Percentiles rank a stretch among this genome's conserved stretches.
These are phyloP conservation scores for Picochlorum sp. DNA, from an alignment of 139 green algal genomes.

Conservation along the genomic window DNA sequence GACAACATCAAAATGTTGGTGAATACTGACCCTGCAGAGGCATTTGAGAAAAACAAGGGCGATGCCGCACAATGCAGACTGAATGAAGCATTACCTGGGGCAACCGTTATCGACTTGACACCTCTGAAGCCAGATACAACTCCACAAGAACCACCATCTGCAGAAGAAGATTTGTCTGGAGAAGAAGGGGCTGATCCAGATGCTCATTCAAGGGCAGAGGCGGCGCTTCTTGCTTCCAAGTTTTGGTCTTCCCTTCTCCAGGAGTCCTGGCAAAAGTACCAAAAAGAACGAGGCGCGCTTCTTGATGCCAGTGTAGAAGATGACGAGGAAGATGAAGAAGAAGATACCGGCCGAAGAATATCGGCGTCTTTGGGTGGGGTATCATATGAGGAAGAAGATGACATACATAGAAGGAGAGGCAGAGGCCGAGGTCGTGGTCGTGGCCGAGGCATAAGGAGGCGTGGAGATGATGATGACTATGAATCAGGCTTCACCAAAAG, in stretches of 20 bases:
- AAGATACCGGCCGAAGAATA: not conserved
- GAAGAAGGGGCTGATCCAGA: slow-evolving; percentile 9
- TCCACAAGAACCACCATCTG: too few species aligned
- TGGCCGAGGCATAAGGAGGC: not conserved
- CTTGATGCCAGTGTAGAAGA: slow-evolving; percentile 7
- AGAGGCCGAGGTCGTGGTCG: slow-evolving; percentile 6
- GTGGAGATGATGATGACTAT: slow-evolving; percentile 19
- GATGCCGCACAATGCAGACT: not conserved
- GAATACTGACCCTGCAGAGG: slow-evolving; percentile 9
- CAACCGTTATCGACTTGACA: not conserved
- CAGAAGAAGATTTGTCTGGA: slow-evolving; percentile 24
- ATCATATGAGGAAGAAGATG: slow-evolving; percentile 22
- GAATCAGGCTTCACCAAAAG: slow-evolving; percentile 2
- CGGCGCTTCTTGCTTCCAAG: slow-evolving; percentile 11
- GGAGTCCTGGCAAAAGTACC: slow-evolving; percentile 32
- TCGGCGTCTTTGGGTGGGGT: slow-evolving; percentile 8
- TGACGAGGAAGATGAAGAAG: slow-evolving; percentile 10
- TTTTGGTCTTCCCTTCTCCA: slow-evolving; percentile 58
- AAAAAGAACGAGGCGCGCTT: not conserved
- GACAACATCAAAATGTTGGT: slow-evolving; percentile 26
- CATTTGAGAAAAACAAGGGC: slow-evolving; percentile 11
- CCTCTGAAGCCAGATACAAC: not conserved
- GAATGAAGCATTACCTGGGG: slow-evolving; percentile 8
- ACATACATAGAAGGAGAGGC: slow-evolving; percentile 8
- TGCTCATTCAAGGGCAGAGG: slow-evolving; percentile 21